Percentiles rank a stretch among this genome's conserved stretches.
Conservation (phyloP, 2,329 filamentous ascomycete species). For the Aspergillus fijiensis region DNA sequence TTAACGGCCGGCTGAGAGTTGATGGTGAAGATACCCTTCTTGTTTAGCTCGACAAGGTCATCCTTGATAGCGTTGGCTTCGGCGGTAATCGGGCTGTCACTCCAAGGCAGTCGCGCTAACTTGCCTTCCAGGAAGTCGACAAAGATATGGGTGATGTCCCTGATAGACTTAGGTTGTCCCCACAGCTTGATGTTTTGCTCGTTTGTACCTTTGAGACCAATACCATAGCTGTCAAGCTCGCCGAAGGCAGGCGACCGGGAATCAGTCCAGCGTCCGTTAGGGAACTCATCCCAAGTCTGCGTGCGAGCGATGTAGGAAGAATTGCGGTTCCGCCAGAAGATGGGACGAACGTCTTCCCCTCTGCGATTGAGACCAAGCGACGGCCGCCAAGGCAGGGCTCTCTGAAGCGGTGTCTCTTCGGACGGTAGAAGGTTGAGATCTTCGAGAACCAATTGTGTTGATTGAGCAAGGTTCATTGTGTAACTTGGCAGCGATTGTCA, state of each 20-base stretch:
- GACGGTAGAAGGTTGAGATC: slow-evolving; percentile 81
- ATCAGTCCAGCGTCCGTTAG: slow-evolving; percentile 98
- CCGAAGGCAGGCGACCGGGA: slow-evolving; percentile 94
- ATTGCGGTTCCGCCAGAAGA: slow-evolving; percentile 98
- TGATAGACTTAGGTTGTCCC: slow-evolving; percentile 78
- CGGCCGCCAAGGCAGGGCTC: slow-evolving; percentile 93
- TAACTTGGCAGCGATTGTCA: slow-evolving; percentile 55
- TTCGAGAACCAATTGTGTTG: slow-evolving; percentile 90
- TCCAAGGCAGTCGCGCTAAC: slow-evolving; percentile 86
- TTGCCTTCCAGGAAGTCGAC: slow-evolving; percentile 79
- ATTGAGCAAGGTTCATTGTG: slow-evolving; percentile 97
- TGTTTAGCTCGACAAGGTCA: slow-evolving; percentile 78
- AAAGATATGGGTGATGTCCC: slow-evolving; percentile 80
- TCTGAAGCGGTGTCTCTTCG: slow-evolving; percentile 73
- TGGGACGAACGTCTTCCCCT: slow-evolving; percentile 92
- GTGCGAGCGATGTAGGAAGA: slow-evolving; percentile 94
- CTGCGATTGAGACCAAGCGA: slow-evolving; percentile 85
- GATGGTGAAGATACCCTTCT: slow-evolving; percentile 84
- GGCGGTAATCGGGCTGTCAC: slow-evolving; percentile 78
- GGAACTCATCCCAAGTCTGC: slow-evolving; percentile 98
- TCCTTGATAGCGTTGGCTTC: slow-evolving; percentile 78
- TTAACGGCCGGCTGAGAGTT: slow-evolving; percentile 97
- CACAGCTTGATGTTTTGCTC: slow-evolving; percentile 94
- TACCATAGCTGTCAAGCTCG: slow-evolving; percentile 89
- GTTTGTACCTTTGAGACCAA: slow-evolving; percentile 90